Conservation (phyloP, 2,329 filamentous ascomycete genomes). For the Trichoderma sp. region DNA sequence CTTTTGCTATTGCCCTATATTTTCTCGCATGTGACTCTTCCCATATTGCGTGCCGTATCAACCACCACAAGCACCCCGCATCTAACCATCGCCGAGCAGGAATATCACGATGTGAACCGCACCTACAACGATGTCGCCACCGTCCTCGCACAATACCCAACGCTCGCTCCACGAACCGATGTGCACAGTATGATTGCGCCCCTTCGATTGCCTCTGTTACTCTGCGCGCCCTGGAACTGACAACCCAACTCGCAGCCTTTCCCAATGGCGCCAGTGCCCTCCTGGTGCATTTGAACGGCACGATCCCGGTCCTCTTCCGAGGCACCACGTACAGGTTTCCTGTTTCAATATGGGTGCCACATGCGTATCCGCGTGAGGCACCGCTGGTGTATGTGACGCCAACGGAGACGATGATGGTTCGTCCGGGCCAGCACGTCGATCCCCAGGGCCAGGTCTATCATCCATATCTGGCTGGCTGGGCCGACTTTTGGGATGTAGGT, state of each 20-base stretch:
- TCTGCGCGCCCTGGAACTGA: constrained; percentile 7
- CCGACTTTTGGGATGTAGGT: constrained; percentile 82
- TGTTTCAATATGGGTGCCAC: constrained; percentile 87
- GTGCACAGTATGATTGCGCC: constrained; percentile 72
- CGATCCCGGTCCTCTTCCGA: constrained; percentile 85
- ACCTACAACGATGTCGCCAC: constrained; percentile 90
- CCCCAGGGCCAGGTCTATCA: constrained; percentile 92
- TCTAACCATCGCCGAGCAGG: constrained; percentile 48
- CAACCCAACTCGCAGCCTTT: constrained; percentile 59
- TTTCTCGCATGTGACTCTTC: neutral
- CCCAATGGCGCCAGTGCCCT: constrained; percentile 84
- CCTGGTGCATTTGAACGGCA: constrained; percentile 81
- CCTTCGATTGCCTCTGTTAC: neutral
- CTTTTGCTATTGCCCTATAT: neutral
- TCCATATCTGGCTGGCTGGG: constrained; percentile 89
- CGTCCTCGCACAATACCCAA: constrained; percentile 73
- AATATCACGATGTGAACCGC: constrained; percentile 89
- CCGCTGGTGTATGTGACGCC: constrained; percentile 88
- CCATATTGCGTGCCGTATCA: neutral
- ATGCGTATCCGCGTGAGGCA: constrained; percentile 80
- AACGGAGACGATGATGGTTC: constrained; percentile 80
- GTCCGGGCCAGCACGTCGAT: constrained; percentile 92
- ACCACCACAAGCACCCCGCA: neutral
- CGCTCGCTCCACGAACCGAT: constrained; percentile 81
- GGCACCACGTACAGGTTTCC: constrained; percentile 89